Evolutionary conservation across 140 eudicot species (phyloP).

Genomic region (Erigeron philadelphicus): DNA sequence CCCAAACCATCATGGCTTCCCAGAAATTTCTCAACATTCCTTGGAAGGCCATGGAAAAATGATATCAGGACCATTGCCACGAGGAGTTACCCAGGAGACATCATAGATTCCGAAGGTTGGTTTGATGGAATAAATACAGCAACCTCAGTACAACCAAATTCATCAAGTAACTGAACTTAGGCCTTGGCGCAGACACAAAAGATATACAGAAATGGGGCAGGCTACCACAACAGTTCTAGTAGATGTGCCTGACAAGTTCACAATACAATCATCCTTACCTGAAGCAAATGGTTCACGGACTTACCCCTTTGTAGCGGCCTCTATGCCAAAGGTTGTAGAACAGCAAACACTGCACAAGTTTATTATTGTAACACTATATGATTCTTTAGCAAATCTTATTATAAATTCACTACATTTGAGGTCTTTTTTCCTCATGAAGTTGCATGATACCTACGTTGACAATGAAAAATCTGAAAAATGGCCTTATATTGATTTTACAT

Average conservation of each 20-base stretch:
- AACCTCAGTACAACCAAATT: conserved; percentile 54
- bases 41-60: conserved; percentile 81
- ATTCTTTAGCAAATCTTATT: background rate
- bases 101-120: conserved; percentile 75
- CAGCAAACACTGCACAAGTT: conserved; percentile 19
- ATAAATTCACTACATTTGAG: background rate
- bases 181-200: conserved; percentile 72
- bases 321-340: conserved; percentile 31
- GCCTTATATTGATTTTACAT: conserved; percentile 4
- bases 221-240: conserved; percentile 47
- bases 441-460: background rate
- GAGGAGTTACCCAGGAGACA: conserved; percentile 59
- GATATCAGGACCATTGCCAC: conserved; percentile 55
- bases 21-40: conserved; percentile 45
- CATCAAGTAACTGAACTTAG: conserved; percentile 60
- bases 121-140: conserved; percentile 49
- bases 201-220: conserved; percentile 58
- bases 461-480: conserved; percentile 11
- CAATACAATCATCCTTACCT: conserved; percentile 52
- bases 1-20: conserved; percentile 69
- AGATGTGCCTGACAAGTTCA: conserved; percentile 41
- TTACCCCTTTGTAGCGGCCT: conserved; percentile 50
- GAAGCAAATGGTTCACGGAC: conserved; percentile 58
- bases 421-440: background rate
- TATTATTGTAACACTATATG: background rate